These are phyloP conservation scores for Penicillium sumatraense DNA, from an alignment of 2,329 filamentous ascomycete species.

Conservation along the genomic window DNA sequence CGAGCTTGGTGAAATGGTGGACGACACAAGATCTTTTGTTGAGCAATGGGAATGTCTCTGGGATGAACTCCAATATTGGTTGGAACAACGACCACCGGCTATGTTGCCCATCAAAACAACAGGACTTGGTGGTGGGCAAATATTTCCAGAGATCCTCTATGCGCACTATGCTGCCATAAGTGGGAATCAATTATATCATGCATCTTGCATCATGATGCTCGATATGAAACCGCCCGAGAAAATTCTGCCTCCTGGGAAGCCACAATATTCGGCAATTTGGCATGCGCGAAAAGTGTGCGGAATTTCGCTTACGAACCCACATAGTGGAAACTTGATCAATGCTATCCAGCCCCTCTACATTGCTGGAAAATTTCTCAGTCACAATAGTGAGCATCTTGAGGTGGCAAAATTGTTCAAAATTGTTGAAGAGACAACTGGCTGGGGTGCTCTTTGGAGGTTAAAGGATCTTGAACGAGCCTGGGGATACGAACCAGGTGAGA, in stretches of 20 bases:
- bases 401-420: conserved; percentile 47
- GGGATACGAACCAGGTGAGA: conserved; percentile 32
- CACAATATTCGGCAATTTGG: conserved; percentile 53
- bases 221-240: conserved; percentile 44
- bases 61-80: conserved; percentile 56
- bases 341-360: conserved; percentile 62
- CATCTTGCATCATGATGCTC: conserved; percentile 57
- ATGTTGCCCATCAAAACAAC: conserved; percentile 52
- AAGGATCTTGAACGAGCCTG: conserved; percentile 51
- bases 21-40: conserved; percentile 46
- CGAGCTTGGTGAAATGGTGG: conserved; percentile 52
- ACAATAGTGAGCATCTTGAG: conserved; percentile 47
- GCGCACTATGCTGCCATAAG: conserved; percentile 60
- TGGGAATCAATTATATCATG: conserved; percentile 61
- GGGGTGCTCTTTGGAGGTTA: conserved; percentile 58
- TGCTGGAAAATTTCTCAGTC: conserved; percentile 58
- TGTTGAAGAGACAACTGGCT: conserved; percentile 58
- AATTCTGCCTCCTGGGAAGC: conserved; percentile 19
- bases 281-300: conserved; percentile 60
- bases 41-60: conserved; percentile 54
- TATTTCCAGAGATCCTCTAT: conserved; percentile 59
- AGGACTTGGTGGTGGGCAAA: conserved; percentile 38
- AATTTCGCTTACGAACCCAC: conserved; percentile 60
- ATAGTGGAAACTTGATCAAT: conserved; percentile 60
- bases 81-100: conserved; percentile 49